Evolutionary conservation across 2,329 filamentous ascomycete species (phyloP).

Genomic region (Penicillium sp.): DNA sequence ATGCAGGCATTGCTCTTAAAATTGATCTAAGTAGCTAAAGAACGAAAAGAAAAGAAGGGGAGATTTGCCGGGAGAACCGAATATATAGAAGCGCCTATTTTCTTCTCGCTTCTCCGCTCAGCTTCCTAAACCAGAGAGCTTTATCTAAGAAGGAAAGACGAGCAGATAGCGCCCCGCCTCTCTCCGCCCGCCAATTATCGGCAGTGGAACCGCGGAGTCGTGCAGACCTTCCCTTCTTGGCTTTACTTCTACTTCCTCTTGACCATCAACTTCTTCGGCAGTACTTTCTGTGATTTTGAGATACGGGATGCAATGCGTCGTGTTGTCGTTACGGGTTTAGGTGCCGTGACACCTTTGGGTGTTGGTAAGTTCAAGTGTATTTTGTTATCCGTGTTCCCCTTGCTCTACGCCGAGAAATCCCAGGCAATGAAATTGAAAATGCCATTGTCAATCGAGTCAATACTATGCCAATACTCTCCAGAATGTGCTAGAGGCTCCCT

Average conservation of each 20-base stretch:
- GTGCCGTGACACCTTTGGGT: slow-evolving; percentile 79
- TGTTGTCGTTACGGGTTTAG: slow-evolving; percentile 81
- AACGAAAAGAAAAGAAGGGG: slow-evolving; percentile 8
- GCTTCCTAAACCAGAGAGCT: slow-evolving; percentile 20
- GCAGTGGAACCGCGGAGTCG: slow-evolving; percentile 19
- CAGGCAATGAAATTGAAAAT: neutral
- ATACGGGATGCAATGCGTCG: slow-evolving; percentile 49
- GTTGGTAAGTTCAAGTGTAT: slow-evolving; percentile 55
- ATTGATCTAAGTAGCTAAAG: neutral
- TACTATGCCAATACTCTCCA: neutral
- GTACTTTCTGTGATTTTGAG: neutral
- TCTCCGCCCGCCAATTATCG: slow-evolving; percentile 11
- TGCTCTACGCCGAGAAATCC: neutral
- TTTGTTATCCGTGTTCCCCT: neutral
- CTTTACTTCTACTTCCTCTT: slow-evolving; percentile 12
- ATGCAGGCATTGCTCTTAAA: slow-evolving; percentile 25
- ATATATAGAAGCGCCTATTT: neutral
- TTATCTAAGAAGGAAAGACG: slow-evolving; percentile 23
- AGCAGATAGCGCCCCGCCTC: slow-evolving; percentile 20
- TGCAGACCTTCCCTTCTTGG: slow-evolving; percentile 42
- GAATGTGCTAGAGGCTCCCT: neutral
- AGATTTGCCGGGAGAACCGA: neutral
- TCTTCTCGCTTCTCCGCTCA: slow-evolving; percentile 8
- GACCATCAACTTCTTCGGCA: neutral
- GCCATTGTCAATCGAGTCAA: neutral